Evolutionary conservation across 2,329 filamentous ascomycete species (phyloP).

Genomic region (Nannizziopsis arthrosporioides): DNA sequence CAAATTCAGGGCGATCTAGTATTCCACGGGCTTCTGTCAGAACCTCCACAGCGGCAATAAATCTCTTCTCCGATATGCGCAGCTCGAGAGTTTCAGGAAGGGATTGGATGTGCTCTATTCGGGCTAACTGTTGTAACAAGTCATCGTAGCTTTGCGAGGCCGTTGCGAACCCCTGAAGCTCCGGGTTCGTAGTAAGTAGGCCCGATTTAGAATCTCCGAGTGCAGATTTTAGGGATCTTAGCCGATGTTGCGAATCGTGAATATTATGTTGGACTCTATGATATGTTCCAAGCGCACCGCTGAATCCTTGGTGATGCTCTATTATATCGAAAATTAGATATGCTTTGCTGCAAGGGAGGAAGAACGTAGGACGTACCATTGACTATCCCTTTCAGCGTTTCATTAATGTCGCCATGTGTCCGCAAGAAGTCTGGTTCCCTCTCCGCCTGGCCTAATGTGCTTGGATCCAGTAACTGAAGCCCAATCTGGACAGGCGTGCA

Average conservation of each 20-base stretch:
- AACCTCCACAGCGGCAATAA: conserved; percentile 82
- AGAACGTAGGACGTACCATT: conserved; percentile 45
- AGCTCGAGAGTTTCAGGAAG: conserved; percentile 90
- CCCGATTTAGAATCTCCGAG: conserved; percentile 67
- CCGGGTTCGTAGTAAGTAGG: conserved; percentile 74
- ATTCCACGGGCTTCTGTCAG: conserved; percentile 76
- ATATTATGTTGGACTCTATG: conserved; percentile 97
- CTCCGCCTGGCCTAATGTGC: conserved; percentile 81
- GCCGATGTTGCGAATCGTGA: conserved; percentile 71
- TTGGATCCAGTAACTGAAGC: conserved; percentile 86
- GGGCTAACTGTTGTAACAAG: conserved; percentile 68
- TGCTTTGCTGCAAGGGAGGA: background rate
- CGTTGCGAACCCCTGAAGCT: conserved; percentile 77
- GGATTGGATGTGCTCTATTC: conserved; percentile 75
- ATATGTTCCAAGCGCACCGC: conserved; percentile 96
- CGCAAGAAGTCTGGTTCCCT: conserved; percentile 76
- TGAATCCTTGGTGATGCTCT: conserved; percentile 98
- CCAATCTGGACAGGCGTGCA: conserved; percentile 89
- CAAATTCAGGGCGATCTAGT: conserved; percentile 75
- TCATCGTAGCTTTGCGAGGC: conserved; percentile 85
- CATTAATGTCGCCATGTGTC: conserved; percentile 79
- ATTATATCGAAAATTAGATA: conserved; percentile 13
- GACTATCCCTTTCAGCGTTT: conserved; percentile 84
- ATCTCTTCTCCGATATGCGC: conserved; percentile 90
- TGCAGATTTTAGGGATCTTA: conserved; percentile 72